These are phyloP conservation scores for Trypanosoma cruzi DNA, from an alignment of 208 protist species.

Conservation along the genomic window DNA sequence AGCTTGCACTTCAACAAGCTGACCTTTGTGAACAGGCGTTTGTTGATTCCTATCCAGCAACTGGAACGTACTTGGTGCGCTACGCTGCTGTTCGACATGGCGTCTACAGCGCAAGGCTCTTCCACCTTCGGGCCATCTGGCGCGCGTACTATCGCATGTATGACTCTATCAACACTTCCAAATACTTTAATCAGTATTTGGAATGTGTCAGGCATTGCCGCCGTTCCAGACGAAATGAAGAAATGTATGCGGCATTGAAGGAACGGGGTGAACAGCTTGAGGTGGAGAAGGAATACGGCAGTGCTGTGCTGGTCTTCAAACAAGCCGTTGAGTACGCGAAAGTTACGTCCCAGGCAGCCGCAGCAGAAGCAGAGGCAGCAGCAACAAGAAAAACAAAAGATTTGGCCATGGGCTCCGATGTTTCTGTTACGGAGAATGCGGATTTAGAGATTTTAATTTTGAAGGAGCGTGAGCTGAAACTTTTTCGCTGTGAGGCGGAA, in stretches of 20 bases:
- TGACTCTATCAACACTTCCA: slow-evolving; percentile 42
- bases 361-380: background rate
- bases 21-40: slow-evolving; percentile 80
- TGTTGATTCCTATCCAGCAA: slow-evolving; percentile 43
- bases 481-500: slow-evolving; percentile 66
- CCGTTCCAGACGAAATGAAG: slow-evolving; percentile 35
- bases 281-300: slow-evolving; percentile 50
- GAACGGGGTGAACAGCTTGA: slow-evolving; percentile 80
- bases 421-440: background rate
- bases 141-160: slow-evolving; percentile 60
- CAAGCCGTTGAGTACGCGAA: slow-evolving; percentile 64
- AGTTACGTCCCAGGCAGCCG: background rate
- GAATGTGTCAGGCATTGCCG: slow-evolving; percentile 49
- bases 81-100: slow-evolving; percentile 58
- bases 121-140: slow-evolving; percentile 69
- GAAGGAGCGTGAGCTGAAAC: slow-evolving; percentile 49
- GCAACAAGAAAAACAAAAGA: background rate
- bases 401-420: background rate
- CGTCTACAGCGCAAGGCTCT: slow-evolving; percentile 54
- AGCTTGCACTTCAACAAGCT: slow-evolving; percentile 79
- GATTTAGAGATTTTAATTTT: background rate
- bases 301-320: slow-evolving; percentile 50
- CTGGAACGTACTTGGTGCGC: slow-evolving; percentile 54
- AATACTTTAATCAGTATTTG: slow-evolving; percentile 75
- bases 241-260: slow-evolving; percentile 71